Percentiles rank a stretch among this genome's conserved stretches.
phyloP scores from a whole-genome alignment of 1,139 yeast species.

The Zygoascus meyerae region DNA sequence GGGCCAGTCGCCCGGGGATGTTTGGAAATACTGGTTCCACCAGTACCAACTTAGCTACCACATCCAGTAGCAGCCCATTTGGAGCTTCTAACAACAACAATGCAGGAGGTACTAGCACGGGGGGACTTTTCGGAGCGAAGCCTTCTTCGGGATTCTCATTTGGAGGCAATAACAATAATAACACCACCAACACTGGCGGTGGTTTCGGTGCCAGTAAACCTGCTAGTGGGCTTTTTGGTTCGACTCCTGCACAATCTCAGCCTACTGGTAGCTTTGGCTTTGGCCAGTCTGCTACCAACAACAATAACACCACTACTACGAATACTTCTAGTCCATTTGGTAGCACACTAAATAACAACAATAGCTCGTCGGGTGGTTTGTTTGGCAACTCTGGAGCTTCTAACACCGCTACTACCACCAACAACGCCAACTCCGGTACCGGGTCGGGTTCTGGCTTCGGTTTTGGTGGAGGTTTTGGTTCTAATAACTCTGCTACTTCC shows the following conservation, averaged over 20 bases:
- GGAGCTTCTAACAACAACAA: neutral
- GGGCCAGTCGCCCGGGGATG: neutral
- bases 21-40: neutral
- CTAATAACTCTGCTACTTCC: slow-evolving; percentile 2
- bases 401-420: slow-evolving; percentile 7
- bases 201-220: slow-evolving; percentile 4
- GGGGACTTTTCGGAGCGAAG: slow-evolving; percentile 18
- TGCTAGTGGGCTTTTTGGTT: neutral
- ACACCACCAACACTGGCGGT: neutral
- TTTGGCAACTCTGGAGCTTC: slow-evolving; percentile 15
- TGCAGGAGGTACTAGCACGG: slow-evolving; percentile 8
- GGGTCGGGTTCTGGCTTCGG: slow-evolving; percentile 5
- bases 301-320: slow-evolving; percentile 12
- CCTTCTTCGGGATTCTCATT: neutral
- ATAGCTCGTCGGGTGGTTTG: slow-evolving; percentile 17
- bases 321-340: slow-evolving; percentile 28
- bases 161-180: neutral
- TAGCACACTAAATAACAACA: slow-evolving; percentile 12
- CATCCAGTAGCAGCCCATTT: neutral
- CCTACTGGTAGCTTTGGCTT: slow-evolving; percentile 1
- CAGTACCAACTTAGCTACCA: neutral
- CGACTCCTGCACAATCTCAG: neutral
- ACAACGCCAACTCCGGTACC: neutral
- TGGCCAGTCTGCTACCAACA: slow-evolving; percentile 10
- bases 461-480: slow-evolving; percentile 4